Conservation (phyloP, 352 stramenopile genomes). For the Halophytophthora polymorphica region DNA sequence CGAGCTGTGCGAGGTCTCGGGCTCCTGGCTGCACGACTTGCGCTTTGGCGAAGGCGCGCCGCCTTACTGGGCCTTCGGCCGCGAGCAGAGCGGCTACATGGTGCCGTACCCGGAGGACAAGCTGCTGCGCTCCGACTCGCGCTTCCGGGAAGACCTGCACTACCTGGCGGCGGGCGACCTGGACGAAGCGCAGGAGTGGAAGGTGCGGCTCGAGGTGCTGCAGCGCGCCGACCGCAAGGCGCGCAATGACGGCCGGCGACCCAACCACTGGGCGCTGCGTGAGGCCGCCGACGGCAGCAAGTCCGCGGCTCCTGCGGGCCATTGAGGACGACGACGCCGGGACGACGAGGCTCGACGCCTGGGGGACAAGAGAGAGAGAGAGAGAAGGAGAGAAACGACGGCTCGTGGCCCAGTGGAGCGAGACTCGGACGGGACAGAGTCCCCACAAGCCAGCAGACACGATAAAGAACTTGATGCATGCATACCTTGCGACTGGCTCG, state of each 20-base stretch:
- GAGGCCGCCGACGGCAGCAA: constrained; percentile 19
- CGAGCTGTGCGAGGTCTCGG: constrained; percentile 69
- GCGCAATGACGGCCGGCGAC: constrained; percentile 63
- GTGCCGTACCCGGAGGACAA: constrained; percentile 52
- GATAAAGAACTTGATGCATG: too few relatives aligned
- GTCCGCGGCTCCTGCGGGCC: constrained; percentile 11
- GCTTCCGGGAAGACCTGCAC: constrained; percentile 68
- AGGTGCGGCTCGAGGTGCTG: constrained; percentile 76
- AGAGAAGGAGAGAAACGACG: too few relatives aligned
- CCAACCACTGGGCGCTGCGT: constrained; percentile 75
- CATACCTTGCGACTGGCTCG: too few relatives aligned
- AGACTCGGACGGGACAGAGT: too few relatives aligned
- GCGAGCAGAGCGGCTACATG: constrained; percentile 57
- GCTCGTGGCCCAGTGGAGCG: too few relatives aligned
- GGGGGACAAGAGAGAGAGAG: too few relatives aligned
- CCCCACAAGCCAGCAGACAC: too few relatives aligned
- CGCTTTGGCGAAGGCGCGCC: constrained; percentile 46
- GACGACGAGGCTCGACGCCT: not conserved
- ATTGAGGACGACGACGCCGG: constrained; percentile 29
- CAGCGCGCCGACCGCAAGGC: constrained; percentile 76
- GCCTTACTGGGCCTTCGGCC: constrained; percentile 71
- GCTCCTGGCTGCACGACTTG: constrained; percentile 80
- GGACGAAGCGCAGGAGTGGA: constrained; percentile 83
- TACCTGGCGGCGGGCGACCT: constrained; percentile 64
- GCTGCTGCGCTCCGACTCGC: constrained; percentile 69